These are phyloP conservation scores for Diplodia corticola DNA, from an alignment of 2,329 filamentous ascomycete genomes.

Conservation along the genomic window DNA sequence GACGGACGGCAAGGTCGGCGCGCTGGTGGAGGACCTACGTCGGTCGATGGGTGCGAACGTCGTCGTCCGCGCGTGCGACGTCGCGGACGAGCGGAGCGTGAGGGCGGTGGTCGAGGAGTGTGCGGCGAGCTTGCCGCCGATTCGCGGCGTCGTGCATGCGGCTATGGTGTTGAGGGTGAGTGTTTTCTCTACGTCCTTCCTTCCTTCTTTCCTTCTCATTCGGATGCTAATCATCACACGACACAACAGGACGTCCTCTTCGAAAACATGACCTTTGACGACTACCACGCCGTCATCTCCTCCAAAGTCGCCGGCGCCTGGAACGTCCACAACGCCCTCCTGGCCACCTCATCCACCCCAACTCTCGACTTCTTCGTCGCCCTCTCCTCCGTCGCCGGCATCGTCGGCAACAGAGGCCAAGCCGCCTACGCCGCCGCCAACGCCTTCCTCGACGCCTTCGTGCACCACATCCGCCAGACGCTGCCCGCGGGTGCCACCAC, in stretches of 20 bases:
- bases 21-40: neutral
- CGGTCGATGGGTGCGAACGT: slow-evolving; percentile 1
- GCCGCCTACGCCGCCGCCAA: slow-evolving; percentile 35
- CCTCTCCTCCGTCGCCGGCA: slow-evolving; percentile 26
- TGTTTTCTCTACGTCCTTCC: slow-evolving; percentile 25
- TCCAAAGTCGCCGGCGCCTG: slow-evolving; percentile 36
- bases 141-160: slow-evolving; percentile 32
- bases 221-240: neutral
- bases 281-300: slow-evolving; percentile 23
- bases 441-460: slow-evolving; percentile 35
- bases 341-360: slow-evolving; percentile 26
- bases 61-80: slow-evolving; percentile 17
- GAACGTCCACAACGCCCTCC: slow-evolving; percentile 28
- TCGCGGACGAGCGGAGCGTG: slow-evolving; percentile 6
- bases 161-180: slow-evolving; percentile 32
- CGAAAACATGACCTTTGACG: slow-evolving; percentile 23
- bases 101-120: neutral
- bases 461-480: slow-evolving; percentile 27
- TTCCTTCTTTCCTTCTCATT: neutral
- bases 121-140: slow-evolving; percentile 16
- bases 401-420: slow-evolving; percentile 31
- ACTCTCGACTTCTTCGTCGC: slow-evolving; percentile 29
- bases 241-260: slow-evolving; percentile 2
- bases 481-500: too few relatives aligned
- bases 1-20: neutral